Percentiles rank a stretch among this genome's conserved stretches.
Evolutionary conservation across 306 rosid genomes (phyloP).

Genomic region (Hylodesmum podocarpum): DNA sequence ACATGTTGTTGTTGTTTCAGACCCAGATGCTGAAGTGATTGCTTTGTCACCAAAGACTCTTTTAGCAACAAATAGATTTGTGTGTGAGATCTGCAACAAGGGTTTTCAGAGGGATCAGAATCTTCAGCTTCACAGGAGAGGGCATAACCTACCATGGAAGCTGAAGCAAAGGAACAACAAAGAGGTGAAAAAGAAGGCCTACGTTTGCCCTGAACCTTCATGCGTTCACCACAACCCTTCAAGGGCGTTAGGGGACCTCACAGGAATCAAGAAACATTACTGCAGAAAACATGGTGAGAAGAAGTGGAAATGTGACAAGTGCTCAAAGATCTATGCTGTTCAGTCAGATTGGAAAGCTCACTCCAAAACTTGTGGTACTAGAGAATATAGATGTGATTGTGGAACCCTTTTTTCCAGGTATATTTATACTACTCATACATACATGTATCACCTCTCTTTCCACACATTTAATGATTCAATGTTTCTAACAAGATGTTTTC

Average conservation of each 20-base stretch:
- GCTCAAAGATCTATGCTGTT: constrained; percentile 94
- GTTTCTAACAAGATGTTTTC: too few relatives aligned
- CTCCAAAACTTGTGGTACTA: constrained; percentile 92
- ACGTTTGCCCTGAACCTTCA: constrained; percentile 93
- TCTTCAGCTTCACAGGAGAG: constrained; percentile 91
- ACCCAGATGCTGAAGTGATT: constrained; percentile 94
- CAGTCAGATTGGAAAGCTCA: constrained; percentile 99
- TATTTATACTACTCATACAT: background rate
- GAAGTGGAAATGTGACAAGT: constrained; percentile 97
- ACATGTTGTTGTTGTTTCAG: constrained; percentile 37
- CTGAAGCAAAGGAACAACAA: constrained; percentile 85
- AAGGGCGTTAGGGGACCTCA: constrained; percentile 94
- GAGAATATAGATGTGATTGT: constrained; percentile 97
- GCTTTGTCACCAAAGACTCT: constrained; percentile 84
- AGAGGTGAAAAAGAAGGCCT: constrained; percentile 80
- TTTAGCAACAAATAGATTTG: constrained; percentile 82
- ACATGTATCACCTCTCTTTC: too few relatives aligned
- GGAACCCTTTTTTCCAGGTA: constrained; percentile 98
- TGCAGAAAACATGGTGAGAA: constrained; percentile 98
- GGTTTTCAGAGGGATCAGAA: constrained; percentile 94
- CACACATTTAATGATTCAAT: too few relatives aligned
- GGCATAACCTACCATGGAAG: constrained; percentile 94
- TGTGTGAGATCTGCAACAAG: constrained; percentile 92
- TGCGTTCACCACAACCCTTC: constrained; percentile 97
- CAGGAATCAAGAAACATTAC: constrained; percentile 93